Base-by-base conservation (phyloP, 352 stramenopile genomes). In the Phytophthora sojae region DNA sequence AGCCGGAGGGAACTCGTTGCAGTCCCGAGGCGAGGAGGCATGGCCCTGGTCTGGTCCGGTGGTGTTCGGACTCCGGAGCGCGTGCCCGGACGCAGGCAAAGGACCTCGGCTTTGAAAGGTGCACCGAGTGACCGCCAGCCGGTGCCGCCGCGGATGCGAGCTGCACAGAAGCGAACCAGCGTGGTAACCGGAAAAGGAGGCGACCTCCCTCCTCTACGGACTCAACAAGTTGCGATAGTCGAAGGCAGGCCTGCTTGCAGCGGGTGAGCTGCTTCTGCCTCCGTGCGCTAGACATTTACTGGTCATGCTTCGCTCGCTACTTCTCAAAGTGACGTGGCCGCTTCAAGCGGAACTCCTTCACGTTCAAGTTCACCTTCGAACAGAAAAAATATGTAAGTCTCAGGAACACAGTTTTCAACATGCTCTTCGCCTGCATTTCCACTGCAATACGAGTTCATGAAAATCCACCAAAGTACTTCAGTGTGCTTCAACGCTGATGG, bases 121-220 rank as follows among this genome's bases (percentile, higher is more conserved):
- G 54, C 44, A 65, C 25, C 26, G 35, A 30, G 47, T 64, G 69
- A 35, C 56, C 57, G 19, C 63, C 69, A 76, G 32, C 69, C 52
- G 69, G 32, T 61, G 47, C 35, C 3, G 14, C 35, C 50, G 64
- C 45, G 52, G 57, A 61, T 72, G 30, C 53, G 30, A 64, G 19
- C 19, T 60, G 59, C 58, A 69, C 55, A 71, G 50, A 67, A 32
- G 23, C 49, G 54, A 73, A 59, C 61, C 53, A 73, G 53, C 65
- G 50, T 68, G 58, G 65, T 60, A 51, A 56, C 42, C 26, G 51
- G 58, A 59, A 67, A 64, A 52, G 61, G 44, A 60, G 14, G n/a
- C 23, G 45, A 58, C 57, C n/a, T 56, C 6, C 42, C 68, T 57
- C 62, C 62, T 75, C 50, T 75, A 75, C 62, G 52, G 25, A 37